Conservation (phyloP, 2,329 filamentous ascomycete genomes). For the Colletotrichum sojae region DNA sequence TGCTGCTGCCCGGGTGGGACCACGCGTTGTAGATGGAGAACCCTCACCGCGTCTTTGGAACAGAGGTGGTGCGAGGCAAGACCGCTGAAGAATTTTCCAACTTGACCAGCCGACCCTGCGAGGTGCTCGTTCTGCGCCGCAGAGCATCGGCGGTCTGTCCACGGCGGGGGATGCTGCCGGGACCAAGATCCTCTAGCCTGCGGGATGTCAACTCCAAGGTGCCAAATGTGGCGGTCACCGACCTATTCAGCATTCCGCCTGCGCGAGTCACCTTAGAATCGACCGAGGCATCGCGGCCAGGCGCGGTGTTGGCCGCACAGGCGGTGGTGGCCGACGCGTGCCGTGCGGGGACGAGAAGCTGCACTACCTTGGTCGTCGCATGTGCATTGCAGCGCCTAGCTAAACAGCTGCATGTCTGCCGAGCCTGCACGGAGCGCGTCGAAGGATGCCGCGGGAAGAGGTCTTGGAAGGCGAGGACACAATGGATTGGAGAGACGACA, state of each 20-base stretch:
- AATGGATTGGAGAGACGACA: not conserved
- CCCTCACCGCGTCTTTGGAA: too few relatives aligned
- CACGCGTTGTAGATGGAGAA: too few relatives aligned
- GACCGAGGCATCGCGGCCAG: not conserved
- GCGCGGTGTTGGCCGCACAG: not conserved
- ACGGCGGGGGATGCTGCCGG: not conserved
- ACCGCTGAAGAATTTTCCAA: too few relatives aligned
- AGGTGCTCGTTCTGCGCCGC: not conserved
- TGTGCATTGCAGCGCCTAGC: not conserved
- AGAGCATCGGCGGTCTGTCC: not conserved
- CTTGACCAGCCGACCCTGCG: too few relatives aligned
- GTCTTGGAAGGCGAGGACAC: not conserved
- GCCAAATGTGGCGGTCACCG: not conserved
- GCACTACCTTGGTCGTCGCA: not conserved
- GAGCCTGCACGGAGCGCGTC: not conserved
- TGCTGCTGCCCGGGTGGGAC: too few relatives aligned
- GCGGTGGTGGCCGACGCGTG: not conserved
- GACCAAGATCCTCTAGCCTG: not conserved
- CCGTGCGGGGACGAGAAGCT: not conserved
- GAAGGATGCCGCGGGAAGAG: not conserved
- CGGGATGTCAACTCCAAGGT: not conserved
- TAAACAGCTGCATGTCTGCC: not conserved
- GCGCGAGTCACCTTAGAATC: not conserved
- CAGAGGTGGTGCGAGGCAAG: too few relatives aligned
- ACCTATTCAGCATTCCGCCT: not conserved